Evolutionary conservation across 2,329 filamentous ascomycete genomes (phyloP).

Genomic region (Diaporthe velutina): DNA sequence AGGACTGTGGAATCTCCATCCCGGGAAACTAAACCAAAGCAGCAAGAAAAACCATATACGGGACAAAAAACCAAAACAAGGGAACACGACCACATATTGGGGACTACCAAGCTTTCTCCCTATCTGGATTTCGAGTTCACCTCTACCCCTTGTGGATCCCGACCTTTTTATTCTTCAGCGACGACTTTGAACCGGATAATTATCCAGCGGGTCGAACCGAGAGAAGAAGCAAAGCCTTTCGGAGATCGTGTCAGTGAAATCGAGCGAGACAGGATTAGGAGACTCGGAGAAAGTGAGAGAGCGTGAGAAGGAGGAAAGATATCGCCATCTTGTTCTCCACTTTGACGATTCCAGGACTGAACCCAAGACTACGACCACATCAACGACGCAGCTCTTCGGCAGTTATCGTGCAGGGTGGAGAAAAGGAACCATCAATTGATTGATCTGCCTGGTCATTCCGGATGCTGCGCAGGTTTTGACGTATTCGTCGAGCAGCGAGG

Average conservation of each 20-base stretch:
- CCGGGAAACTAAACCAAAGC: conserved; percentile 11
- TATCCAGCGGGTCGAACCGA: background rate
- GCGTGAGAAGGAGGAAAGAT: conserved; percentile 5
- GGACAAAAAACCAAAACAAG: conserved; percentile 16
- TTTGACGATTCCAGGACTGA: background rate
- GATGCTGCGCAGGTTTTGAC: background rate
- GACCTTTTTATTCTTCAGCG: background rate
- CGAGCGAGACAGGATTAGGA: background rate
- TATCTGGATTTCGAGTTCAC: conserved; percentile 11
- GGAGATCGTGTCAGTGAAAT: background rate
- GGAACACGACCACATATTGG: background rate
- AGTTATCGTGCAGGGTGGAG: conserved; percentile 8
- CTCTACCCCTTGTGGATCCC: conserved; percentile 19
- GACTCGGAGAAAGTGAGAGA: background rate
- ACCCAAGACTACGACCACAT: background rate
- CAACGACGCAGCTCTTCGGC: background rate
- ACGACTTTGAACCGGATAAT: background rate
- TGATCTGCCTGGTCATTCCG: background rate
- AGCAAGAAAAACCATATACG: background rate
- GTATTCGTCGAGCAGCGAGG: conserved; percentile 13
- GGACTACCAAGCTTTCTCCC: background rate
- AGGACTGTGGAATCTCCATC: background rate
- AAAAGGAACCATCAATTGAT: background rate
- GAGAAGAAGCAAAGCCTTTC: background rate
- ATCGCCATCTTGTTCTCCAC: conserved; percentile 21